Evolutionary conservation across 768 basidiomycete species (phyloP).

Genomic region (Rhizopogon salebrosus): DNA sequence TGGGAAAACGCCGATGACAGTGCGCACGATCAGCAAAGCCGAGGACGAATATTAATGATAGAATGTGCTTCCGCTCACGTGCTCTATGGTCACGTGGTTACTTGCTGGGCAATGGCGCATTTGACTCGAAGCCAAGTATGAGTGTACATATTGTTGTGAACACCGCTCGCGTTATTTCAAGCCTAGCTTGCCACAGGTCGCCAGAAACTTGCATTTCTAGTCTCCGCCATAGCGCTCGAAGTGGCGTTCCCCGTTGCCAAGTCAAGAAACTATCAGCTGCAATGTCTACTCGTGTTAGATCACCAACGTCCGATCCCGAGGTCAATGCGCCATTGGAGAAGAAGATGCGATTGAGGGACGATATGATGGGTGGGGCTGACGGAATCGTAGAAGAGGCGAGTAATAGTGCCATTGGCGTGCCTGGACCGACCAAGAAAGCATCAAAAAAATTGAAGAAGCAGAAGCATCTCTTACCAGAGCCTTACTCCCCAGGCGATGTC

Average conservation of each 20-base stretch:
- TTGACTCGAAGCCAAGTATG: neutral
- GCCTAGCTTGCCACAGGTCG: neutral
- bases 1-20: neutral
- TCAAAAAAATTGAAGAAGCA: constrained; percentile 3
- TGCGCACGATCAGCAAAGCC: too few relatives aligned
- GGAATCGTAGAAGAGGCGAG: neutral
- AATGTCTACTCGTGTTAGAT: constrained; percentile 9
- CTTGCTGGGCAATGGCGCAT: neutral
- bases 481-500: constrained; percentile 71
- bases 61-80: too few relatives aligned
- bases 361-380: neutral
- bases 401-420: too few relatives aligned
- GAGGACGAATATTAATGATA: too few relatives aligned
- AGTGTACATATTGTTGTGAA: neutral
- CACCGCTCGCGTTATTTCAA: neutral
- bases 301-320: constrained; percentile 10
- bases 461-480: constrained; percentile 32
- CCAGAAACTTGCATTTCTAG: too few relatives aligned
- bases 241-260: neutral
- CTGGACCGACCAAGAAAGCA: neutral
- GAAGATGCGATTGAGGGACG: constrained; percentile 22
- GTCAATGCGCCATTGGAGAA: constrained; percentile 23
- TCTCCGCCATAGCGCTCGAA: neutral
- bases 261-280: neutral
- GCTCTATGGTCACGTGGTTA: neutral